Conservation (phyloP, 192 early-diverging fungal species). For the Umbelopsis isabellina region DNA sequence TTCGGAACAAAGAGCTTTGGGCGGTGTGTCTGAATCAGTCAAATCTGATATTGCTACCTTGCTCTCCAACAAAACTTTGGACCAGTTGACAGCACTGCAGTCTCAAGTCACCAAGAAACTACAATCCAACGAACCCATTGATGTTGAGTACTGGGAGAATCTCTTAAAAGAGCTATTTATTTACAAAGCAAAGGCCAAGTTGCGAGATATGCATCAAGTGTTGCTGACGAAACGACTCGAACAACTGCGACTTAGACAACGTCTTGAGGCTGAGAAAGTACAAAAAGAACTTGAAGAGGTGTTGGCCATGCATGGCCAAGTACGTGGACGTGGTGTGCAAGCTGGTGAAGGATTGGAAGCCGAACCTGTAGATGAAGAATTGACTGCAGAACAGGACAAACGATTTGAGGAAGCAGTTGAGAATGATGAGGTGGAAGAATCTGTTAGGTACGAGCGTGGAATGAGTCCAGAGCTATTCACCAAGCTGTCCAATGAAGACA, state of each 20-base stretch:
- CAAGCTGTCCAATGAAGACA: slow-evolving; percentile 58
- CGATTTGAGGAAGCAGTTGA: slow-evolving; percentile 45
- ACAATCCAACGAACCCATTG: slow-evolving; percentile 56
- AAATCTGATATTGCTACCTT: slow-evolving; percentile 70
- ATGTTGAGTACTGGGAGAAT: slow-evolving; percentile 96
- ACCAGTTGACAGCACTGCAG: slow-evolving; percentile 74
- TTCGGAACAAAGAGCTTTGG: slow-evolving; percentile 26
- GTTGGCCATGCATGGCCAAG: slow-evolving; percentile 50
- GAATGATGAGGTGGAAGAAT: slow-evolving; percentile 44
- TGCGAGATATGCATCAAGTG: slow-evolving; percentile 79
- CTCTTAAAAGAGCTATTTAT: slow-evolving; percentile 75
- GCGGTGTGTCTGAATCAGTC: slow-evolving; percentile 50
- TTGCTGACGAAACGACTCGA: slow-evolving; percentile 75
- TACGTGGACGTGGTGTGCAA: slow-evolving; percentile 36
- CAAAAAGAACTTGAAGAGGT: slow-evolving; percentile 55
- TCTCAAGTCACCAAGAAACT: slow-evolving; percentile 78
- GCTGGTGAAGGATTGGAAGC: slow-evolving; percentile 46
- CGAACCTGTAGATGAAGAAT: slow-evolving; percentile 51
- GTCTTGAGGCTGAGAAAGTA: slow-evolving; percentile 57
- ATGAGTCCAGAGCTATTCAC: slow-evolving; percentile 67
- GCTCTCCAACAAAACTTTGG: slow-evolving; percentile 72
- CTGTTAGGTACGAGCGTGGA: slow-evolving; percentile 51
- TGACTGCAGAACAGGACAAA: slow-evolving; percentile 50
- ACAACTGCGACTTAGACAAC: slow-evolving; percentile 65
- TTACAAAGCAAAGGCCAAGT: slow-evolving; percentile 80